A percentile compares a stretch with the other conserved stretches of the same genome.
These are phyloP conservation scores for Rauvolfia tetraphylla DNA, from an alignment of 257 asterid genomes.

Conservation along the genomic window DNA sequence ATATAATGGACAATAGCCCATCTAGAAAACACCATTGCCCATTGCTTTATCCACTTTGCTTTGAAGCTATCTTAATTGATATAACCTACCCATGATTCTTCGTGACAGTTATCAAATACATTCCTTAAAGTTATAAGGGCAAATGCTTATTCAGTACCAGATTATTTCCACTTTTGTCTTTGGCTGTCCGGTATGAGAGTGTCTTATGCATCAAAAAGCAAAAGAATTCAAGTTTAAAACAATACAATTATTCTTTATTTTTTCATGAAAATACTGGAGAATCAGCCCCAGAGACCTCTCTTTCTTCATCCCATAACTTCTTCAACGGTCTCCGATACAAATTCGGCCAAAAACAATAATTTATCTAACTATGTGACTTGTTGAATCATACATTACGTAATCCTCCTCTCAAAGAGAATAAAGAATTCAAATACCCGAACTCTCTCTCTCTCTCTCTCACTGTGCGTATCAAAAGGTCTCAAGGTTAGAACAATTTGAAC, in stretches of 20 bases:
- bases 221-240: not conserved
- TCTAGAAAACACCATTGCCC: too few species aligned
- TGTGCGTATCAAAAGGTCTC: too few species aligned
- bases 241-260: not conserved
- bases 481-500: too few species aligned
- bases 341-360: too few species aligned
- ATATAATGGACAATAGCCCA: too few species aligned
- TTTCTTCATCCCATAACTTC: not conserved
- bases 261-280: not conserved
- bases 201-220: not conserved
- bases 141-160: not conserved
- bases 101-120: not conserved
- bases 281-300: not conserved
- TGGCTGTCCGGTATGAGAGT: not conserved
- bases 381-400: too few species aligned
- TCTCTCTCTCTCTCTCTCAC: too few species aligned
- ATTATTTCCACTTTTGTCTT: not conserved
- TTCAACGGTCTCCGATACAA: too few species aligned
- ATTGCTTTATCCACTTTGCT: not conserved
- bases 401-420: too few species aligned
- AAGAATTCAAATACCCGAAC: too few species aligned
- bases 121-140: not conserved
- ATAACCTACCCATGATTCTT: not conserved
- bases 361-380: too few species aligned
- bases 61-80: too few species aligned